A percentile compares a stretch with the other conserved stretches of the same genome.
phyloP scores from a whole-genome alignment of 495 filamentous ascomycete species.

The Arthonia radiata region DNA sequence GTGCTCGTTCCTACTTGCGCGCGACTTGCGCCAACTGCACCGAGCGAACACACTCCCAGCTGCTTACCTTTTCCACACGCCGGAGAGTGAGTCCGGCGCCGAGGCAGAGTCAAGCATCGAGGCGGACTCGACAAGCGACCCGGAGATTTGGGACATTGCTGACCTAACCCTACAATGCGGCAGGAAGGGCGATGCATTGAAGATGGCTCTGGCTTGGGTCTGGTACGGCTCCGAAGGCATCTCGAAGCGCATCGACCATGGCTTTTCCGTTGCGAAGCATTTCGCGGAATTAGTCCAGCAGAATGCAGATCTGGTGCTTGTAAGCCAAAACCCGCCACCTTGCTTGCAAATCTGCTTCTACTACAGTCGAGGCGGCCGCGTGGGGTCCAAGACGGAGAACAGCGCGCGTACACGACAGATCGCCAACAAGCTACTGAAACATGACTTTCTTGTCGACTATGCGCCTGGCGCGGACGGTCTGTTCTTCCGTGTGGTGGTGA shows the following conservation, averaged over 20 bases:
- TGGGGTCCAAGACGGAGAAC: slow-evolving; percentile 33
- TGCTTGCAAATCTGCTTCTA: slow-evolving; percentile 94
- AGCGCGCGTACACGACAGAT: slow-evolving; percentile 44
- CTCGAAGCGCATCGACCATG: slow-evolving; percentile 32
- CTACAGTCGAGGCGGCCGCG: slow-evolving; percentile 32
- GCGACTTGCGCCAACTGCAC: slow-evolving; percentile 52
- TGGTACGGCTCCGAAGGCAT: slow-evolving; percentile 51
- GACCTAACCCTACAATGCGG: slow-evolving; percentile 87
- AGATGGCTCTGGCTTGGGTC: slow-evolving; percentile 65
- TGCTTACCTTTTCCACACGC: slow-evolving; percentile 32
- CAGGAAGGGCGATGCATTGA: slow-evolving; percentile 60
- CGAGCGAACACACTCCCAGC: slow-evolving; percentile 65
- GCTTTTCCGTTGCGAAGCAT: slow-evolving; percentile 39
- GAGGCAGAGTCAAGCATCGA: slow-evolving; percentile 1
- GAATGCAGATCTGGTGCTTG: slow-evolving; percentile 36
- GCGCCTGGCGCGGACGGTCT: slow-evolving; percentile 51
- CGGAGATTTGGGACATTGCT: slow-evolving; percentile 70
- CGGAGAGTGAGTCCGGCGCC: slow-evolving; percentile 1
- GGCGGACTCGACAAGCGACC: slow-evolving; percentile 5
- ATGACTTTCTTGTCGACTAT: slow-evolving; percentile 89
- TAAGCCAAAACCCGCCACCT: slow-evolving; percentile 53
- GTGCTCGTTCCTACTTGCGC: slow-evolving; percentile 67
- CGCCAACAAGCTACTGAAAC: slow-evolving; percentile 33
- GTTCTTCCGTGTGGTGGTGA: slow-evolving; percentile 79
- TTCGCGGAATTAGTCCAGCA: slow-evolving; percentile 30